These are phyloP conservation scores for Hirsutella minnesotensis DNA, from an alignment of 2,329 filamentous ascomycete genomes.

Conservation along the genomic window DNA sequence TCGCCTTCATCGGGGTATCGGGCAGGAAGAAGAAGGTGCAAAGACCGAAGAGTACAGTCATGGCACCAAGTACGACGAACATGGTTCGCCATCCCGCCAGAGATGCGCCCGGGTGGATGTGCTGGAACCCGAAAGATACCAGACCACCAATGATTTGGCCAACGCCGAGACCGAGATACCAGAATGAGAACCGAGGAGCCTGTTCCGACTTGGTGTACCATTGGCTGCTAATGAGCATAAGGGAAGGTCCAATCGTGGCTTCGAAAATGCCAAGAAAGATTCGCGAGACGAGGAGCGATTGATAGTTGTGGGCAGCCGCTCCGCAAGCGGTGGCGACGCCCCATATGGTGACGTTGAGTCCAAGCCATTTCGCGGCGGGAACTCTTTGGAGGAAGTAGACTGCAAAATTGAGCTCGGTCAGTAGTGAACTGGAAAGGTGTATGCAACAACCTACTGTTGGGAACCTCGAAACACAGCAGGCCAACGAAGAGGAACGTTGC, in stretches of 20 bases:
- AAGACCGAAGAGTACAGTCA: slow-evolving; percentile 22
- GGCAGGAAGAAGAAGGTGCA: slow-evolving; percentile 21
- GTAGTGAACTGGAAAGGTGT: not conserved
- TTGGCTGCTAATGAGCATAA: slow-evolving; percentile 48
- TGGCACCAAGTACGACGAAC: slow-evolving; percentile 54
- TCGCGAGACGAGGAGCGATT: slow-evolving; percentile 39
- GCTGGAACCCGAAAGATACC: slow-evolving; percentile 50
- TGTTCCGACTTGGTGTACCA: slow-evolving; percentile 53
- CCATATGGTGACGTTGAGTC: slow-evolving; percentile 45
- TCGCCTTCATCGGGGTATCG: slow-evolving; percentile 34
- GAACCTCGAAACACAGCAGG: slow-evolving; percentile 45
- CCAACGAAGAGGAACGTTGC: slow-evolving; percentile 53
- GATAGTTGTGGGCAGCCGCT: slow-evolving; percentile 41
- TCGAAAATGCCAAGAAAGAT: slow-evolving; percentile 50
- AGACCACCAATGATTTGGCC: slow-evolving; percentile 52
- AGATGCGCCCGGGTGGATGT: slow-evolving; percentile 36
- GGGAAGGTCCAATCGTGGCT: slow-evolving; percentile 45
- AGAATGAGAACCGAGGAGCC: slow-evolving; percentile 46
- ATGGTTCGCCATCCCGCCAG: slow-evolving; percentile 58
- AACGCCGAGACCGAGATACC: slow-evolving; percentile 48
- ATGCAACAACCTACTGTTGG: slow-evolving; percentile 33
- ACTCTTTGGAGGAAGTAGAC: slow-evolving; percentile 47
- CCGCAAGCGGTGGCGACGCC: slow-evolving; percentile 42
- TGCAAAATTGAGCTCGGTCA: slow-evolving; percentile 9
- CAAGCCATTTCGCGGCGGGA: slow-evolving; percentile 50